Conservation (phyloP, 192 early-diverging fungal genomes). For the Coemansia sp. region DNA sequence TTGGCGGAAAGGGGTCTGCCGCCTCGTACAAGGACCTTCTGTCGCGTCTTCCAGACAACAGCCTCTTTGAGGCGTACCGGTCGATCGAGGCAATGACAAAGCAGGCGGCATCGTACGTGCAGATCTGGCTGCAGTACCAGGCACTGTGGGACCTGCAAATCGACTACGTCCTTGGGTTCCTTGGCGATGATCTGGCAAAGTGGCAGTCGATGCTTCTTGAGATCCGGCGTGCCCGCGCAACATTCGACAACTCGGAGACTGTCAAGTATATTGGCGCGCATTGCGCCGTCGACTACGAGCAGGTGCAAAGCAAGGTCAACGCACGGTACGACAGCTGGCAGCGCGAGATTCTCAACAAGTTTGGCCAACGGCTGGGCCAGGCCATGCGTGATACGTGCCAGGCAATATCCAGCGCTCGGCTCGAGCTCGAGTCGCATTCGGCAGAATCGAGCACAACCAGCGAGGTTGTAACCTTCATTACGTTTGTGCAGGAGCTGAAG, state of each 20-base stretch:
- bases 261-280: constrained; percentile 83
- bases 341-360: constrained; percentile 89
- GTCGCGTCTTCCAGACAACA: constrained; percentile 68
- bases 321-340: constrained; percentile 99
- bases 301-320: constrained; percentile 98
- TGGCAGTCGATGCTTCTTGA: constrained; percentile 96
- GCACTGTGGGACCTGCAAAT: constrained; percentile 97
- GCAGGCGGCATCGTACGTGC: constrained; percentile 82
- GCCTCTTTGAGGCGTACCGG: constrained; percentile 78
- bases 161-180: constrained; percentile 74
- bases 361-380: constrained; percentile 76
- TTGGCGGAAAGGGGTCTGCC: not conserved
- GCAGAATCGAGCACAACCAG: constrained; percentile 83
- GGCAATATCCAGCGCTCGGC: constrained; percentile 73
- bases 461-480: constrained; percentile 92
- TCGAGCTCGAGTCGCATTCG: constrained; percentile 85
- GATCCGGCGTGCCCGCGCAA: constrained; percentile 89
- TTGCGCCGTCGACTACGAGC: constrained; percentile 92
- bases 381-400: constrained; percentile 84
- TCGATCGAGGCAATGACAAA: constrained; percentile 78
- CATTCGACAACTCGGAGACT: constrained; percentile 96
- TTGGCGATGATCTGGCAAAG: constrained; percentile 85
- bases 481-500: constrained; percentile 94
- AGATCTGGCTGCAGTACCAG: constrained; percentile 97
- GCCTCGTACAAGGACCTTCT: constrained; percentile 57